Evolutionary conservation across 1,284 basidiomycete species (phyloP).

Genomic region (Sporisorium scitamineum): DNA sequence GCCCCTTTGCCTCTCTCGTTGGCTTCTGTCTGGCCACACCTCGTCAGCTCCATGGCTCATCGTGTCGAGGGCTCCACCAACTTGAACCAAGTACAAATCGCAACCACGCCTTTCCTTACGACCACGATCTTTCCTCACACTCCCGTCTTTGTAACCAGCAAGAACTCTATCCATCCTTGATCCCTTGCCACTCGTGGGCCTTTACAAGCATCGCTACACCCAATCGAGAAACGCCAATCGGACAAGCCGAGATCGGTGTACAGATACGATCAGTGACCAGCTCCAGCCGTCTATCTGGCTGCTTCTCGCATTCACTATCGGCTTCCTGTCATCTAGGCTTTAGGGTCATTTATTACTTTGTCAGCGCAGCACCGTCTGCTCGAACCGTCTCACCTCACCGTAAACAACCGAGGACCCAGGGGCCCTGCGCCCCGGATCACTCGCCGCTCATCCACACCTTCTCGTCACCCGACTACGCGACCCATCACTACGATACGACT

Average conservation of each 20-base stretch:
- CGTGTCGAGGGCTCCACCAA: not conserved
- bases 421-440: slow-evolving; percentile 53
- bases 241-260: not conserved
- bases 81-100: not conserved
- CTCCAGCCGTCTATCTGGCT: no score
- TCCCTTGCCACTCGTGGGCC: not conserved
- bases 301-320: not conserved
- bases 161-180: not conserved
- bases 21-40: not conserved
- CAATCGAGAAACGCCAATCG: not conserved
- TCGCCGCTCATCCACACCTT: slow-evolving; percentile 8
- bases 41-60: not conserved
- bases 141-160: not conserved
- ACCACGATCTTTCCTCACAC: not conserved
- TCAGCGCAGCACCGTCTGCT: slow-evolving; percentile 40
- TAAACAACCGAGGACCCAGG: slow-evolving; percentile 41
- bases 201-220: not conserved
- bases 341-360: not conserved
- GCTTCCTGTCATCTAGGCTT: not conserved
- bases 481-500: not conserved
- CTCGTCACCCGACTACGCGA: slow-evolving; percentile 2
- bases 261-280: not conserved
- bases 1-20: not conserved
- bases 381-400: slow-evolving; percentile 5
- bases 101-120: not conserved